These are phyloP conservation scores for Avena atlantica DNA, from an alignment of 176 grass and related monocot species.

Conservation along the genomic window DNA sequence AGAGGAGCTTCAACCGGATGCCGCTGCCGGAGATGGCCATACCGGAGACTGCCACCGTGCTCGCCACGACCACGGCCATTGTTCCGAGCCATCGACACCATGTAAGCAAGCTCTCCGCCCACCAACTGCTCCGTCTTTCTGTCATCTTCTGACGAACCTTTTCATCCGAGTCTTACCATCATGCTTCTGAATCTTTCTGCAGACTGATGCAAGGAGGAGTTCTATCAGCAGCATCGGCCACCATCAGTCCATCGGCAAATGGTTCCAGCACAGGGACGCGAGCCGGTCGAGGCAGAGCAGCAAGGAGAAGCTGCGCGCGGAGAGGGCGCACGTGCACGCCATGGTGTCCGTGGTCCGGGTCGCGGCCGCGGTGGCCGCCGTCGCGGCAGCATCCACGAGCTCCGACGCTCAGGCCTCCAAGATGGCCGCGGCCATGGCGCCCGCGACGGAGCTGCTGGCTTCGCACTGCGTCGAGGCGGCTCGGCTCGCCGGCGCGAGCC, in stretches of 20 bases:
- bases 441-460: conserved; percentile 78
- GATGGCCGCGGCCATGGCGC: conserved; percentile 77
- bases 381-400: conserved; percentile 53
- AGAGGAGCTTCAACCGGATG: conserved; percentile 53
- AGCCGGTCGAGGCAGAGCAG: conserved; percentile 56
- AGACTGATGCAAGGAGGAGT: conserved; percentile 32
- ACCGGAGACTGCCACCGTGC: conserved; percentile 59
- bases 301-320: conserved; percentile 83
- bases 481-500: conserved; percentile 63
- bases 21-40: conserved; percentile 67
- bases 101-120: conserved; percentile 31
- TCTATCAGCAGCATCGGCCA: conserved; percentile 56
- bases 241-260: conserved; percentile 64
- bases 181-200: conserved; percentile 8
- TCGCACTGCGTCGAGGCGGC: conserved; percentile 91
- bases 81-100: conserved; percentile 41
- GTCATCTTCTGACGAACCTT: background rate
- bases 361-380: conserved; percentile 74
- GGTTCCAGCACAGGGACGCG: conserved; percentile 79
- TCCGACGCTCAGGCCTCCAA: conserved; percentile 57
- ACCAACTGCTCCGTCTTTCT: background rate
- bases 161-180: background rate
- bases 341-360: conserved; percentile 81
- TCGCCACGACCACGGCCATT: conserved; percentile 45
- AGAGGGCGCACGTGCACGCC: conserved; percentile 81